These are phyloP conservation scores for Schoenoplectus tabernaemontani DNA, from an alignment of 202 grass and related monocot species.

Conservation along the genomic window DNA sequence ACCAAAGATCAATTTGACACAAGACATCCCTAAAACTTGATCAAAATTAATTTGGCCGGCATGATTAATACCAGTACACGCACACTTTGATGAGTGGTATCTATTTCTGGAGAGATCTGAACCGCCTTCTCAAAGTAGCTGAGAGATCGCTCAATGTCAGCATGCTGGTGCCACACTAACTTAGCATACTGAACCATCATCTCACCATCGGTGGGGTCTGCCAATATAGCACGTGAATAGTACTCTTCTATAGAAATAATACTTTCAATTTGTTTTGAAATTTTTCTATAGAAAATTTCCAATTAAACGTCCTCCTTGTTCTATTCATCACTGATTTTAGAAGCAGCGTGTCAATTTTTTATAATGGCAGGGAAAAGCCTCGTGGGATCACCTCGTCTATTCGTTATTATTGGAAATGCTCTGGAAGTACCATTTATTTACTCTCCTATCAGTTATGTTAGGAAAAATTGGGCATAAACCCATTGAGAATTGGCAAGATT, in stretches of 20 bases:
- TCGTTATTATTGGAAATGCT: not conserved
- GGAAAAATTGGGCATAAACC: no score
- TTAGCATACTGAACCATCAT: conserved; percentile 79
- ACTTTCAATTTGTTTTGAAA: not conserved
- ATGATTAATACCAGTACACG: not conserved
- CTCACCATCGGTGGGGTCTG: conserved; percentile 65
- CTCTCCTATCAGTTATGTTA: not conserved
- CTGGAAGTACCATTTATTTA: not conserved
- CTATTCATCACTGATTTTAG: not conserved
- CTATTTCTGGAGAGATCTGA: conserved; percentile 48
- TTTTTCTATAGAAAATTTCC: not conserved
- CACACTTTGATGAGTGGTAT: conserved; percentile 1
- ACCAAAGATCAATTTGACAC: not conserved
- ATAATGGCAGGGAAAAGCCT: not conserved
- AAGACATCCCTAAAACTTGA: not conserved
- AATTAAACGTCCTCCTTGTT: not conserved
- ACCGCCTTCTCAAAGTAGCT: conserved; percentile 67
- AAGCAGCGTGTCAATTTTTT: not conserved
- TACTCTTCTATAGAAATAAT: conserved; percentile 39
- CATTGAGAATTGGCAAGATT: no score
- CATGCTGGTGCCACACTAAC: conserved; percentile 65
- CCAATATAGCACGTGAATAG: conserved; percentile 85
- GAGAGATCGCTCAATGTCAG: conserved; percentile 51
- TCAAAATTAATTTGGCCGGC: not conserved
- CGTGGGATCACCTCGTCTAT: not conserved